Base-by-base conservation (phyloP, 352 stramenopile genomes). In the Phytophthora pinifolia region DNA sequence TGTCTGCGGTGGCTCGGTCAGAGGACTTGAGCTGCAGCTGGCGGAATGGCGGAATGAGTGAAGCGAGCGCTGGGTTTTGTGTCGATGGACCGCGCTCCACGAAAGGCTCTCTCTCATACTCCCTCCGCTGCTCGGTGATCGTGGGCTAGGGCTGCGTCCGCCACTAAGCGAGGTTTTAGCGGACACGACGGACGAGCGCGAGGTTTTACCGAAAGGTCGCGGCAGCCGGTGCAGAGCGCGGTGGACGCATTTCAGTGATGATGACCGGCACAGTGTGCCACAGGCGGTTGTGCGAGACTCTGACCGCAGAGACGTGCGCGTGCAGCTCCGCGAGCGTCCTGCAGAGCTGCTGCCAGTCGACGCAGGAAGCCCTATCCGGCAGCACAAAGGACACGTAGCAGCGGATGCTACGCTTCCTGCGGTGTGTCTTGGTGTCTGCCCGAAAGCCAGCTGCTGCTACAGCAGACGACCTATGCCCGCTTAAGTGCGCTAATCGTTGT, bases 1-100 rank as follows among this genome's bases (percentile, higher is more conserved):
- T 14, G 14, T 43, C 2, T 43, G 36, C 36, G 15, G 36, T 15
- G 2, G 1, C 8, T 20, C 20, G 36, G 13, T 9, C 39, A 27
- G 33, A 20, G n/a, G 9, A 41, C 52, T 59, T 33, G 34, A 22
- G 38, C 33, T 62, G 51, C 15, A 46, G 50, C 41, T 47, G 53
- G 31, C 37, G 20, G 39, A 55, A 61, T 67, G 59, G 37, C 44
- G 43, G 56, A 67, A 71, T 67, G 61, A 62, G 51, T 20, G 37
- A 44, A 17, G 50, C 51, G 54, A 58, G 38, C 54, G 64, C 66
- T 51, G 50, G 49, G 52, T 50, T 43, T 57, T 57, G 34, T 29
- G 46, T 47, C 48, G 55, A 67, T 61, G 65, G 47, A 45, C 42
- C 27, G 31, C 37, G 25, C 60, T 68, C 60, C 45, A 54, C 58